Conservation (phyloP, 2,329 filamentous ascomycete species). For the Drechslera avenae region DNA sequence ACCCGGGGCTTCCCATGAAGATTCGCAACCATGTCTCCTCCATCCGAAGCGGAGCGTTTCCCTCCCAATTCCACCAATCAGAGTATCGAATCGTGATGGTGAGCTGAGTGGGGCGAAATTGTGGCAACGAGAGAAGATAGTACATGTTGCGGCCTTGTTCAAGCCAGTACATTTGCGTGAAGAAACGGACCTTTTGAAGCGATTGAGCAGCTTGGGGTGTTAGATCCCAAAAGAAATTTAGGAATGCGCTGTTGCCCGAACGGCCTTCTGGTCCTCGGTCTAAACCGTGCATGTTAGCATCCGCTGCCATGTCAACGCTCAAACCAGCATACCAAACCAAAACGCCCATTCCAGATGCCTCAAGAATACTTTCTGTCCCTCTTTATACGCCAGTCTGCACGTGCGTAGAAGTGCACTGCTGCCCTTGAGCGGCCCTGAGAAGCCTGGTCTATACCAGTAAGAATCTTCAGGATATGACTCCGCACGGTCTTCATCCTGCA, state of each 20-base stretch:
- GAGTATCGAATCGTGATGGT: constrained; percentile 57
- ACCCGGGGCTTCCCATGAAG: constrained; percentile 4
- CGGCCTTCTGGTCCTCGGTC: constrained; percentile 13
- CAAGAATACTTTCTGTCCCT: constrained; percentile 14
- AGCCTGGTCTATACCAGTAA: constrained; percentile 15
- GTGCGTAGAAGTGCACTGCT: constrained; percentile 14
- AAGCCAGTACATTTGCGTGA: constrained; percentile 19
- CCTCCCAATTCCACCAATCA: constrained; percentile 77
- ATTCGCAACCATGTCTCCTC: constrained; percentile 2
- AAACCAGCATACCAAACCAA: constrained; percentile 11
- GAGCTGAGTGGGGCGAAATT: constrained; percentile 27
- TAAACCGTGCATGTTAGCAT: neutral
- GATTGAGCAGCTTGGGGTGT: neutral
- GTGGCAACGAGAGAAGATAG: neutral
- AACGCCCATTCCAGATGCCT: constrained; percentile 12
- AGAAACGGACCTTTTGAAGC: constrained; percentile 16
- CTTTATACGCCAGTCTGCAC: constrained; percentile 10
- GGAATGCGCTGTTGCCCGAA: constrained; percentile 1
- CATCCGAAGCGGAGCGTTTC: constrained; percentile 78
- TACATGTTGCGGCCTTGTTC: neutral
- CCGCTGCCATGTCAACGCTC: neutral
- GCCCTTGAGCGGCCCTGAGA: constrained; percentile 9
- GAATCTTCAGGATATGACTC: constrained; percentile 11
- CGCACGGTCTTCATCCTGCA: constrained; percentile 11
- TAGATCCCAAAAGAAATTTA: constrained; percentile 6